These are phyloP conservation scores for Fusarium sp. DNA, from an alignment of 2,329 filamentous ascomycete genomes.

Conservation along the genomic window DNA sequence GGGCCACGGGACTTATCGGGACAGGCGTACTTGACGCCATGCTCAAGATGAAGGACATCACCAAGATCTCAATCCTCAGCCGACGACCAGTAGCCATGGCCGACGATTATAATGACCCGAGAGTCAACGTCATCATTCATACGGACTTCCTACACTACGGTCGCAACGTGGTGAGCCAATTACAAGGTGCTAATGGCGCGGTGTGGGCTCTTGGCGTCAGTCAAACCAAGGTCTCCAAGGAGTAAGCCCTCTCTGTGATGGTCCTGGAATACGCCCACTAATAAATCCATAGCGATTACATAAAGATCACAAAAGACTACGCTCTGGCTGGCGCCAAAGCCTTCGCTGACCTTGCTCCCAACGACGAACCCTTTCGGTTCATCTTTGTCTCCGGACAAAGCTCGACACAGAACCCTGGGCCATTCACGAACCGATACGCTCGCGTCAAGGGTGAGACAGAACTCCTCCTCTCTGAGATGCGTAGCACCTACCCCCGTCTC, in stretches of 20 bases:
- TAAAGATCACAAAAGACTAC: slow-evolving; percentile 30
- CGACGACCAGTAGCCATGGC: slow-evolving; percentile 29
- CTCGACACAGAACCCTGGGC: slow-evolving; percentile 11
- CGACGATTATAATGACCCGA: slow-evolving; percentile 7
- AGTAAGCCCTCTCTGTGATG: slow-evolving; percentile 6
- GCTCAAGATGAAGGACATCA: slow-evolving; percentile 33
- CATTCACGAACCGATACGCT: slow-evolving; percentile 22
- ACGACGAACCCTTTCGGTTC: slow-evolving; percentile 28
- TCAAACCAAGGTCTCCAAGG: slow-evolving; percentile 31
- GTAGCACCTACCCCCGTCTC: slow-evolving; percentile 6
- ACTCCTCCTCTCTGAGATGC: slow-evolving; percentile 17
- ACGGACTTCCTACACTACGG: slow-evolving; percentile 22
- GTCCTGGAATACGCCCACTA: no score
- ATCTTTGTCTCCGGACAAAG: slow-evolving; percentile 30
- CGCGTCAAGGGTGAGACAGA: slow-evolving; percentile 35
- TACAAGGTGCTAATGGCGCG: slow-evolving; percentile 28
- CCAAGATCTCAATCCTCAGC: slow-evolving; percentile 36
- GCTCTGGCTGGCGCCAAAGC: slow-evolving; percentile 28
- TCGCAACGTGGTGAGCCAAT: slow-evolving; percentile 14
- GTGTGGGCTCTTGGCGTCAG: slow-evolving; percentile 38
- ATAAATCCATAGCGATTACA: slow-evolving; percentile 12
- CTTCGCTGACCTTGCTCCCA: slow-evolving; percentile 18
- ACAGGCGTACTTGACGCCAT: slow-evolving; percentile 33
- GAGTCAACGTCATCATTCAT: slow-evolving; percentile 33
- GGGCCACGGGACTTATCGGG: slow-evolving; percentile 34